Evolutionary conservation across 192 early-diverging fungal genomes (phyloP), one percentile per base, ranked within the genome.

Genomic region (Entomortierella beljakovae): DNA sequence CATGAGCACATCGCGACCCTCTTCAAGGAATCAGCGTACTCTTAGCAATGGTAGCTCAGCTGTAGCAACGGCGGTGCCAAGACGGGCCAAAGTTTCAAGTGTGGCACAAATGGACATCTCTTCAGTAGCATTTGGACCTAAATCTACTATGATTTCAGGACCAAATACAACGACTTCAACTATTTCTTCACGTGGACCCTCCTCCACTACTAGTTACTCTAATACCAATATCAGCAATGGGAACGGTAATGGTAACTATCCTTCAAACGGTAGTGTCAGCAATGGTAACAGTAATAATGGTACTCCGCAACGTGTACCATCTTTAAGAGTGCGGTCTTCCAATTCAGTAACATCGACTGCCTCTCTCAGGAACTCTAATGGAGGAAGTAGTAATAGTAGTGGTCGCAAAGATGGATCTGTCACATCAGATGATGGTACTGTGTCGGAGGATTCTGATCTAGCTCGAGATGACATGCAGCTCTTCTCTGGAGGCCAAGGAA

Each of bases 401-500:
- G 56, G 33, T 26, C 62, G 48, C 28, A 26, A 40, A 26, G 52
- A 61, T 34, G 73, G 73, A 25, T 68, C 65, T 13, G 66, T 64
- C 26, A 66, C 73, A 8, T 77, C 73, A 5, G 73, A 77, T 35
- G 73, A 77, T 29, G 73, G 73, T 0, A 68, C 73, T n/a, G 22
- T 77, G 23, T 77, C 73, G 49, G 64, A 68, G 35, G 73, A 77
- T 29, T 77, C 73, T 6, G 65, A 66, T 54, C 69, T 58, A 53
- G 32, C 69, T 26, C 57, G 52, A 18, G 73, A 77, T 28, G 73
- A 77, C 0, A 64, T 68, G 38, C 71, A 75, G 35, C 65, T 77
- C 3, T 68, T 68, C 37, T 61, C 73, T 11, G 73, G 73, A 10
- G 73, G 73, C n/a, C 58, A 71, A 25, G 57, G 35, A 11, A 50